A percentile compares a stretch with the other conserved stretches of the same genome.
Evolutionary conservation across 768 basidiomycete genomes (phyloP).

Genomic region (Hysterangium stoloniferum): DNA sequence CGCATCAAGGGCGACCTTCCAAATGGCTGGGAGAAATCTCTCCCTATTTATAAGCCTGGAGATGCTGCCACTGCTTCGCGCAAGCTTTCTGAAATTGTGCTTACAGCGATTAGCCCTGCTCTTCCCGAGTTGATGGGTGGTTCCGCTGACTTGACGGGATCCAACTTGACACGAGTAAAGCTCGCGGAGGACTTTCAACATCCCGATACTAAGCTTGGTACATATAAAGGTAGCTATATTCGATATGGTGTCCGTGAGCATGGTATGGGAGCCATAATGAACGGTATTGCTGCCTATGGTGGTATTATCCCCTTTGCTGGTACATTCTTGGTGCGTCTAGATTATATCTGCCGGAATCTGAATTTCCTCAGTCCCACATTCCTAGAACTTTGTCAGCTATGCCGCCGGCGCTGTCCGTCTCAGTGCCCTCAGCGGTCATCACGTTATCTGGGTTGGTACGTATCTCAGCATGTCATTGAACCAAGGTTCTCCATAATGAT

Average conservation of each 20-base stretch:
- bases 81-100: conserved; percentile 86
- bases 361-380: conserved; percentile 12
- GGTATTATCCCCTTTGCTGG: conserved; percentile 85
- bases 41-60: conserved; percentile 77
- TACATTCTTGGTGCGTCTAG: conserved; percentile 70
- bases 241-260: conserved; percentile 98
- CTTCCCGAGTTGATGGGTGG: conserved; percentile 74
- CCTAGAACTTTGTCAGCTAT: conserved; percentile 87
- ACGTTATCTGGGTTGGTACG: conserved; percentile 89
- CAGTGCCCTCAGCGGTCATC: conserved; percentile 81
- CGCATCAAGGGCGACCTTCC: conserved; percentile 81
- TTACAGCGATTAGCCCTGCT: conserved; percentile 63
- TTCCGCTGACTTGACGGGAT: conserved; percentile 87
- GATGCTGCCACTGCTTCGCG: conserved; percentile 87
- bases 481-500: not conserved
- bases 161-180: conserved; percentile 87
- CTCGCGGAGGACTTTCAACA: conserved; percentile 86
- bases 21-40: conserved; percentile 73
- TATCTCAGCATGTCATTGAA: conserved; percentile 14
- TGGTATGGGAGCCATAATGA: conserved; percentile 93
- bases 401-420: conserved; percentile 89
- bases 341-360: conserved; percentile 17
- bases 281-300: conserved; percentile 85
- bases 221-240: conserved; percentile 82
- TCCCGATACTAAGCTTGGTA: conserved; percentile 75